phyloP scores from a whole-genome alignment of 176 grass and related monocot species.

The Aegilops umbellulata region DNA sequence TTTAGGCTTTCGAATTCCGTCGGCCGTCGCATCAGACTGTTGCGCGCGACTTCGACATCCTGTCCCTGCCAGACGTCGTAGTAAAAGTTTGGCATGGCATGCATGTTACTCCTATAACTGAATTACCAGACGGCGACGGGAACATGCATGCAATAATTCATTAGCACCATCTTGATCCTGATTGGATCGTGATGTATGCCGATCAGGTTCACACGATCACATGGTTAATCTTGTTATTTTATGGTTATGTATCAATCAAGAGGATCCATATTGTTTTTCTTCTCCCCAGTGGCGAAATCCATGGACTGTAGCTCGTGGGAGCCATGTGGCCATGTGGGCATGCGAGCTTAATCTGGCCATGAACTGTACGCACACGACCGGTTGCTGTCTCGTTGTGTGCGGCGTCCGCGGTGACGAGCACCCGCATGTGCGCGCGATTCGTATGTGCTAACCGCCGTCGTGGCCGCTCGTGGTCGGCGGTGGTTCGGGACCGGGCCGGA shows the following conservation, averaged over 20 bases:
- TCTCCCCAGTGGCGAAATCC: neutral
- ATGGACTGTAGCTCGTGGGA: neutral
- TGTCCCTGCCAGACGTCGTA: neutral
- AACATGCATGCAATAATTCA: neutral
- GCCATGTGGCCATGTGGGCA: slow-evolving; percentile 45
- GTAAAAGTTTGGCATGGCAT: neutral
- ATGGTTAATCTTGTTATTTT: neutral
- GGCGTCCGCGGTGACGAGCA: slow-evolving; percentile 31
- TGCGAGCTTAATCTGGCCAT: neutral
- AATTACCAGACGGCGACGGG: neutral
- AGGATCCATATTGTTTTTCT: neutral
- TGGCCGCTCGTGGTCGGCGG: slow-evolving; percentile 36
- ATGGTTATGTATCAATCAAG: neutral
- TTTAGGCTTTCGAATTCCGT: neutral
- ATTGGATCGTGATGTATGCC: neutral
- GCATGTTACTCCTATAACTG: neutral
- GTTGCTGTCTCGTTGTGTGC: slow-evolving; percentile 20
- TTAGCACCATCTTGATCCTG: neutral
- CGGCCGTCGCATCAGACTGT: neutral
- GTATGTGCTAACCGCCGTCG: slow-evolving; percentile 50
- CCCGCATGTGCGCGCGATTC: slow-evolving; percentile 65
- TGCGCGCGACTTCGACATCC: neutral
- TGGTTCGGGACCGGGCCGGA: neutral
- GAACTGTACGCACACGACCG: neutral
- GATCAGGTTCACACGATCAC: neutral